A percentile compares a stretch with the other conserved stretches of the same genome.
Evolutionary conservation across 257 asterid genomes (phyloP).

Genomic region (Nicotiana otophora): DNA sequence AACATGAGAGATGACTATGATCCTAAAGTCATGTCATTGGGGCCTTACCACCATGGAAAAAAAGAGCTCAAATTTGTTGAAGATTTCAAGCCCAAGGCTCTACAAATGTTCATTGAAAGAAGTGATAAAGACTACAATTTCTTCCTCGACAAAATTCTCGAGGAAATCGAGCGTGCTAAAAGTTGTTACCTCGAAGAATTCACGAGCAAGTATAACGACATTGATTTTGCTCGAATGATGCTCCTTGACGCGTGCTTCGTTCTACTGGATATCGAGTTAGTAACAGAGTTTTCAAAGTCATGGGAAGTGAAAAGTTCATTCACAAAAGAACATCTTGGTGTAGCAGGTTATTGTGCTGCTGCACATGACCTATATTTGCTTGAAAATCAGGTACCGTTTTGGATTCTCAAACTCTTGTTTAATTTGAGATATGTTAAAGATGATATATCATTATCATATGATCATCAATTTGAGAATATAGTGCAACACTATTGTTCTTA

Average conservation of each 20-base stretch:
- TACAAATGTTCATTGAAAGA: slow-evolving; percentile 6
- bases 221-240: slow-evolving; percentile 17
- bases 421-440: neutral
- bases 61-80: slow-evolving; percentile 16
- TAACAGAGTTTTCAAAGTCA: neutral
- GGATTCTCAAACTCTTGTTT: neutral
- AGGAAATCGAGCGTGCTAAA: slow-evolving; percentile 2
- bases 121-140: neutral
- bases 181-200: slow-evolving; percentile 16
- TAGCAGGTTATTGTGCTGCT: neutral
- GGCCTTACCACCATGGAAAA: slow-evolving; percentile 30
- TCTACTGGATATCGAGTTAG: neutral
- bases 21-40: slow-evolving; percentile 23
- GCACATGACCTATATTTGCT: neutral
- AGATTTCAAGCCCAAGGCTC: slow-evolving; percentile 15
- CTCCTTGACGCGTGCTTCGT: slow-evolving; percentile 12
- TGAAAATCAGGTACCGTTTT: neutral
- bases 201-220: neutral
- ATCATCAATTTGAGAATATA: neutral
- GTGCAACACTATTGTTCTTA: neutral
- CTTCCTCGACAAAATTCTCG: slow-evolving; percentile 6
- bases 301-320: no score
- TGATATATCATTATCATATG: neutral
- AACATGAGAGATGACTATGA: neutral
- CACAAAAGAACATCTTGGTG: neutral